Conservation (phyloP, 805 yeast species). For the Ogataea nitratoaversa region DNA sequence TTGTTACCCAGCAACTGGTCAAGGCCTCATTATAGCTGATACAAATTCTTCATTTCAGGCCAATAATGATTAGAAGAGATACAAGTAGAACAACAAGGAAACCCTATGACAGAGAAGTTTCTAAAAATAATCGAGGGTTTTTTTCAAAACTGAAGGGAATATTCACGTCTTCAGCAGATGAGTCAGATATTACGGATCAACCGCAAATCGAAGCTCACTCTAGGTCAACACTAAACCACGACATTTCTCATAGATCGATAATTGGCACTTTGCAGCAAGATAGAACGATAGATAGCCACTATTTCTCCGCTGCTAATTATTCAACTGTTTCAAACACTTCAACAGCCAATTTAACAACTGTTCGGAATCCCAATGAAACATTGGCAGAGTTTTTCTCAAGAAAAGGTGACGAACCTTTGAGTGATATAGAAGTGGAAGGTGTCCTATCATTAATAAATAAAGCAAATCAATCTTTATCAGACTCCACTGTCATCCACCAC, state of each 20-base stretch:
- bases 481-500: constrained; percentile 1
- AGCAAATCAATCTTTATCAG: constrained; percentile 23
- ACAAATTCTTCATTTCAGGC: neutral
- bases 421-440: constrained; percentile 78
- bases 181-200: neutral
- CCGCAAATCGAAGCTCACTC: neutral
- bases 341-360: constrained; percentile 7
- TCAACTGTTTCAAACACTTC: constrained; percentile 22
- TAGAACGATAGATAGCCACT: constrained; percentile 2
- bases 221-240: no score
- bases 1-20: neutral
- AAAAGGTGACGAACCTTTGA: constrained; percentile 72
- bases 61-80: constrained; percentile 19
- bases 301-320: constrained; percentile 15
- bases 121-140: constrained; percentile 7
- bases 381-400: constrained; percentile 65
- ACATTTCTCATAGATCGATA: neutral
- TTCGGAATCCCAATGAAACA: constrained; percentile 53
- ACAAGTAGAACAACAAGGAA: constrained; percentile 8
- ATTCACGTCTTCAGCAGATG: constrained; percentile 8
- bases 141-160: constrained; percentile 13
- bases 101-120: constrained; percentile 16
- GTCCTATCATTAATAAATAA: constrained; percentile 56
- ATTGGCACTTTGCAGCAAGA: neutral
- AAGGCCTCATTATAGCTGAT: no score